These are phyloP conservation scores for Hydnomerulius pinastri DNA, from an alignment of 768 basidiomycete species.

Conservation along the genomic window DNA sequence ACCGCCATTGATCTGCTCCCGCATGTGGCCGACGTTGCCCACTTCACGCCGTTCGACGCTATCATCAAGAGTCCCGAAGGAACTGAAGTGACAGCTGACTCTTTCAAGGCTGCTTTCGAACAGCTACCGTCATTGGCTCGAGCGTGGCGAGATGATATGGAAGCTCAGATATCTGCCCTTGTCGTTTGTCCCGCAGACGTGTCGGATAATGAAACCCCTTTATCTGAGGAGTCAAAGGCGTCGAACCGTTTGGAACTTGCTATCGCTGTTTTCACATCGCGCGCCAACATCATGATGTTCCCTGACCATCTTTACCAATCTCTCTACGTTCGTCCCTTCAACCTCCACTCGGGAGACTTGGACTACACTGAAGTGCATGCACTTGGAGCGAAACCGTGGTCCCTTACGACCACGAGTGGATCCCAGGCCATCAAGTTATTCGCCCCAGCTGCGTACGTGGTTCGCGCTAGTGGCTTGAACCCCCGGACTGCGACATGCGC, in stretches of 20 bases:
- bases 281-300: too few relatives aligned
- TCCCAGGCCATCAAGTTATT: constrained; percentile 2
- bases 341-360: too few relatives aligned
- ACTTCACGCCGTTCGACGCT: constrained; percentile 9
- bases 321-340: not conserved
- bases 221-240: too few relatives aligned
- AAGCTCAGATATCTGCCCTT: not conserved
- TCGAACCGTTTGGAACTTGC: too few relatives aligned
- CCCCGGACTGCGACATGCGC: constrained; percentile 10
- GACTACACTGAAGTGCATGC: too few relatives aligned
- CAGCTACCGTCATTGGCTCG: constrained; percentile 11
- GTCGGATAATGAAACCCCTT: not conserved
- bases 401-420: too few relatives aligned
- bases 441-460: constrained; percentile 10
- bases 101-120: constrained; percentile 14
- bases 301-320: too few relatives aligned
- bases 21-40: constrained; percentile 7
- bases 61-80: constrained; percentile 7
- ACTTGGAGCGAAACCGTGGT: too few relatives aligned
- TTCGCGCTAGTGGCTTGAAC: constrained; percentile 16
- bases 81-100: not conserved
- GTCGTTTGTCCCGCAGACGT: not conserved
- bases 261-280: too few relatives aligned
- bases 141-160: constrained; percentile 10
- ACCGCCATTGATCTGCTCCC: not conserved